Evolutionary conservation across 2,329 filamentous ascomycete species (phyloP).

Genomic region (Sarocladium kiliense): DNA sequence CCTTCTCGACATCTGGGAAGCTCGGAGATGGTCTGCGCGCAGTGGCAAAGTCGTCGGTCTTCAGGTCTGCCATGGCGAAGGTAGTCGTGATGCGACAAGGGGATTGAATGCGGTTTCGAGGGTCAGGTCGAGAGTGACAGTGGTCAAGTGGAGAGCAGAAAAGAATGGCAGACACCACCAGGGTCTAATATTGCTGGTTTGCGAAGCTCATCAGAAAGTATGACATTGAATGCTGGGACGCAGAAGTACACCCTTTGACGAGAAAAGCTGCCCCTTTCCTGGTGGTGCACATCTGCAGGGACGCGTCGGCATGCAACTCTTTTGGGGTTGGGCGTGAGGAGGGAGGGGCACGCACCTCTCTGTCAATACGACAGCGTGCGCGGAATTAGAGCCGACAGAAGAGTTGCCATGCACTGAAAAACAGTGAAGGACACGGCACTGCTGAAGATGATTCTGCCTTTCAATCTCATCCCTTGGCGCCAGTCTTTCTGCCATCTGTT

Average conservation of each 20-base stretch:
- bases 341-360: neutral
- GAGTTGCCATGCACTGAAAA: too few species aligned
- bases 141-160: neutral
- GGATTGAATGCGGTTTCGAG: neutral
- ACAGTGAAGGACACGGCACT: too few species aligned
- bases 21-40: neutral
- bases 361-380: neutral
- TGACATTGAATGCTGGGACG: too few species aligned
- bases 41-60: neutral
- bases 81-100: neutral
- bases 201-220: neutral
- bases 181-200: neutral
- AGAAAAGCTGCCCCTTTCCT: neutral
- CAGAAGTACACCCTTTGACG: too few species aligned
- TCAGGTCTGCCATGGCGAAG: neutral
- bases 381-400: neutral
- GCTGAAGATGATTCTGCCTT: too few species aligned
- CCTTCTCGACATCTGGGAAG: conserved; percentile 7
- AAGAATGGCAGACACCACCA: neutral
- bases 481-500: too few species aligned
- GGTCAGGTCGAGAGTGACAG: too few species aligned
- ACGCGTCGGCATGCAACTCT: conserved; percentile 1
- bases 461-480: too few species aligned
- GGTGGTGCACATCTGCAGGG: neutral
- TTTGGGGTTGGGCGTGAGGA: neutral